Evolutionary conservation across 805 yeast genomes (phyloP).

Genomic region (Zygoascus ofunaensis): DNA sequence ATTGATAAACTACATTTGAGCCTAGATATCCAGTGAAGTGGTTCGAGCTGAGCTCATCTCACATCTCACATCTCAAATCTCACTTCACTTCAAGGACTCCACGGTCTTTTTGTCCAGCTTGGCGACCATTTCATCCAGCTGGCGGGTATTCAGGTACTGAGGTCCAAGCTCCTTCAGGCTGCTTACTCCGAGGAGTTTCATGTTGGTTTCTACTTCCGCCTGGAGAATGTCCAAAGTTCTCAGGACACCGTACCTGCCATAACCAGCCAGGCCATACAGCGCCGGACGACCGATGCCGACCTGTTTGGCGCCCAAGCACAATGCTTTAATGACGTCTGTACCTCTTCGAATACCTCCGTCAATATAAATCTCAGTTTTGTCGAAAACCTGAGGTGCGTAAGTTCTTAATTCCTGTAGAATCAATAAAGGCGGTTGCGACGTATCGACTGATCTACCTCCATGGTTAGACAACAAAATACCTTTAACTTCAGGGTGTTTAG

Average conservation of each 20-base stretch:
- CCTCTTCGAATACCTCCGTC: conserved; percentile 67
- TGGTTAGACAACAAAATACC: conserved; percentile 66
- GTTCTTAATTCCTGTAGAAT: conserved; percentile 45
- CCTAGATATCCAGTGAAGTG: too few relatives aligned
- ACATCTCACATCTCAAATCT: too few relatives aligned
- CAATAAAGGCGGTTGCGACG: conserved; percentile 51
- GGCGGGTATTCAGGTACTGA: conserved; percentile 17
- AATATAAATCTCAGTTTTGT: conserved; percentile 45
- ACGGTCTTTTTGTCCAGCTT: not conserved
- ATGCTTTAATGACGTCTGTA: conserved; percentile 54
- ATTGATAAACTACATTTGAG: too few relatives aligned
- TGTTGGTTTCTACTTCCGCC: conserved; percentile 52
- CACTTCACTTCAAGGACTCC: not conserved
- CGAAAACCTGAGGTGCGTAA: conserved; percentile 31
- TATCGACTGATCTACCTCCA: conserved; percentile 67
- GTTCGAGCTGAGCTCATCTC: too few relatives aligned
- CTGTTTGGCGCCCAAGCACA: conserved; percentile 59
- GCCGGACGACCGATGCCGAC: conserved; percentile 60
- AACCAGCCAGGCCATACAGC: conserved; percentile 53
- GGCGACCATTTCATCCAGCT: conserved; percentile 16
- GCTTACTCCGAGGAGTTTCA: conserved; percentile 58
- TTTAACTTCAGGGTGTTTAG: conserved; percentile 39
- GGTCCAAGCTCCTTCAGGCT: conserved; percentile 37
- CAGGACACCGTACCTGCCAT: conserved; percentile 57
- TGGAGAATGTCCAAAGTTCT: conserved; percentile 50